Percentiles rank a stretch among this genome's conserved stretches.
Evolutionary conservation across 2,329 filamentous ascomycete genomes (phyloP).

Genomic region (Shiraia sp.): DNA sequence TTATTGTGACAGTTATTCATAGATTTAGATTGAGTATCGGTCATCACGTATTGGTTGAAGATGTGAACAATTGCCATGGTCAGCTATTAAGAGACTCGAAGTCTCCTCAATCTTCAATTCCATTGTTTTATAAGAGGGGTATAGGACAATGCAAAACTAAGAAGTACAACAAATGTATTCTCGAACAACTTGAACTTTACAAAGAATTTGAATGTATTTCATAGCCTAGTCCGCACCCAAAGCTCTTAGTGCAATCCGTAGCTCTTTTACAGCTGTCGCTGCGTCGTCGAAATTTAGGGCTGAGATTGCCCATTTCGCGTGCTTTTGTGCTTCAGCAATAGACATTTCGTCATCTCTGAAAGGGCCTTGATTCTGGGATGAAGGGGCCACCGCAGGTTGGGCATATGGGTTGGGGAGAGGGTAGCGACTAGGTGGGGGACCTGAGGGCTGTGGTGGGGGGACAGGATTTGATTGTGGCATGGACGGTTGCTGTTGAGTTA

Average conservation of each 20-base stretch:
- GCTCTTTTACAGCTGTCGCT: conserved; percentile 81
- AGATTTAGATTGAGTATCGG: too few species aligned
- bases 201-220: background rate
- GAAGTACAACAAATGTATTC: conserved; percentile 16
- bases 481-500: conserved; percentile 9
- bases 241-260: conserved; percentile 72
- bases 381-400: conserved; percentile 19
- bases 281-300: conserved; percentile 97
- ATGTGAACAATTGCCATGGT: too few species aligned
- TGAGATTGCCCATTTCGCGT: conserved; percentile 95
- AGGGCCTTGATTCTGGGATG: conserved; percentile 37
- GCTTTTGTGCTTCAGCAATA: conserved; percentile 84
- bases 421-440: conserved; percentile 7
- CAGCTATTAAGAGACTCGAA: too few species aligned
- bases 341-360: conserved; percentile 68
- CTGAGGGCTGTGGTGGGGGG: conserved; percentile 10
- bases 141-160: conserved; percentile 3
- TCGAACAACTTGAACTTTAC: too few species aligned
- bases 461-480: conserved; percentile 11
- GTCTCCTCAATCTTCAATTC: too few species aligned
- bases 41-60: too few species aligned
- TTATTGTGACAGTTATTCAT: too few species aligned
- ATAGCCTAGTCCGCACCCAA: conserved; percentile 63
- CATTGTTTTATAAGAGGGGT: too few species aligned
- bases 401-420: conserved; percentile 22